Conservation (phyloP, 768 basidiomycete genomes). For the Boletus rex-veris region DNA sequence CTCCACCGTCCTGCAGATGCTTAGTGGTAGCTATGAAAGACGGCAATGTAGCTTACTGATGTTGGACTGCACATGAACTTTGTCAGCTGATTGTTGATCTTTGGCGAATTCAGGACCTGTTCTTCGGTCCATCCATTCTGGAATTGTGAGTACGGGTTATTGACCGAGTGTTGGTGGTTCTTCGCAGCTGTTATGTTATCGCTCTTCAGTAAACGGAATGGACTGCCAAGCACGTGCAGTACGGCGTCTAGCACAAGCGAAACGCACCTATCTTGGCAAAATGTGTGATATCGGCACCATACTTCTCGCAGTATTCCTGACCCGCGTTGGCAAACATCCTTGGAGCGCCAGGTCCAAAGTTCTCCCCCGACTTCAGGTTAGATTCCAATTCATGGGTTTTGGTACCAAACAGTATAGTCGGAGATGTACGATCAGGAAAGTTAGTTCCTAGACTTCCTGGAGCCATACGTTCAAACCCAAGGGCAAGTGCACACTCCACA, state of each 20-base stretch:
- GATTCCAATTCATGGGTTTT: constrained; percentile 48
- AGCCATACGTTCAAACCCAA: constrained; percentile 85
- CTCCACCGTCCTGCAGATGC: constrained; percentile 59
- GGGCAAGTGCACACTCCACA: constrained; percentile 71
- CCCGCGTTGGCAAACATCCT: constrained; percentile 71
- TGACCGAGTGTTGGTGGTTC: constrained; percentile 77
- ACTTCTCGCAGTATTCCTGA: constrained; percentile 74
- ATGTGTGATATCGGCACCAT: constrained; percentile 62
- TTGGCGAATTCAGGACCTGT: constrained; percentile 61
- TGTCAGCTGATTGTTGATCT: constrained; percentile 70
- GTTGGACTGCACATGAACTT: constrained; percentile 89
- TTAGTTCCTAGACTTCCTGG: constrained; percentile 68
- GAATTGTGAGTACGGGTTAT: constrained; percentile 88
- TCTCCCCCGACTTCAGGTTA: constrained; percentile 44
- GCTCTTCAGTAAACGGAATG: constrained; percentile 1
- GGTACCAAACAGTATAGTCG: constrained; percentile 44
- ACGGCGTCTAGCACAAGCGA: neutral
- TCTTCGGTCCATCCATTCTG: constrained; percentile 72
- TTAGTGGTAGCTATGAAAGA: neutral
- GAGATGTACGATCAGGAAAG: constrained; percentile 52
- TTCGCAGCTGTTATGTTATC: constrained; percentile 57
- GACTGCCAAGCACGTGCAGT: neutral
- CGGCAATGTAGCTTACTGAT: constrained; percentile 41
- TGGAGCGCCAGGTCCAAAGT: constrained; percentile 67
- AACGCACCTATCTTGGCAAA: constrained; percentile 72